Evolutionary conservation across 169 alveolate genomes (phyloP).

Genomic region (Plasmodium inui): DNA sequence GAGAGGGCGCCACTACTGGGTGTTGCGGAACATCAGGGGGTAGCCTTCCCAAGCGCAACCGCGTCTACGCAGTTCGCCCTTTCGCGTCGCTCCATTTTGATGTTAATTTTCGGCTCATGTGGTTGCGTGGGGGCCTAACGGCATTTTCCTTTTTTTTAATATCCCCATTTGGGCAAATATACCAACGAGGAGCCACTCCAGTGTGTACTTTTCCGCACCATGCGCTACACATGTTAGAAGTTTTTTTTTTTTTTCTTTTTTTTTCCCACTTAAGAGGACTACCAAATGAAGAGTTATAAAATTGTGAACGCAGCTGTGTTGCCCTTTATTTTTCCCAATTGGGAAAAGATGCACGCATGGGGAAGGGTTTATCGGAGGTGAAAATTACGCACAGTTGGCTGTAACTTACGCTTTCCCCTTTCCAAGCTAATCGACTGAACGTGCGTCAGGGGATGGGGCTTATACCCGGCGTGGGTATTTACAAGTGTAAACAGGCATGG

Average conservation of each 20-base stretch:
- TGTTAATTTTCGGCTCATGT: neutral
- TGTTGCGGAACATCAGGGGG: neutral
- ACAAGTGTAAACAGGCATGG: neutral
- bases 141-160: neutral
- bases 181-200: neutral
- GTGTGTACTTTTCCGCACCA: neutral
- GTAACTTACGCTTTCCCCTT: no score
- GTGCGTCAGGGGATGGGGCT: no score
- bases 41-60: neutral
- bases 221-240: neutral
- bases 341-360: neutral
- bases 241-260: neutral
- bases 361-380: neutral
- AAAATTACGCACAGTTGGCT: no score
- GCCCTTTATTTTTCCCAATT: neutral
- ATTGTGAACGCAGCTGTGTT: neutral
- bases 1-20: neutral
- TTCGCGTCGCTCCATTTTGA: neutral
- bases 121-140: neutral
- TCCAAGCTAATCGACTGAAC: no score
- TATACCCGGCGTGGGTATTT: neutral
- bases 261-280: neutral
- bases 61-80: neutral
- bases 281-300: neutral
- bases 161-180: neutral